These are phyloP conservation scores for Lindgomyces ingoldianus DNA, from an alignment of 495 filamentous ascomycete genomes.

Conservation along the genomic window DNA sequence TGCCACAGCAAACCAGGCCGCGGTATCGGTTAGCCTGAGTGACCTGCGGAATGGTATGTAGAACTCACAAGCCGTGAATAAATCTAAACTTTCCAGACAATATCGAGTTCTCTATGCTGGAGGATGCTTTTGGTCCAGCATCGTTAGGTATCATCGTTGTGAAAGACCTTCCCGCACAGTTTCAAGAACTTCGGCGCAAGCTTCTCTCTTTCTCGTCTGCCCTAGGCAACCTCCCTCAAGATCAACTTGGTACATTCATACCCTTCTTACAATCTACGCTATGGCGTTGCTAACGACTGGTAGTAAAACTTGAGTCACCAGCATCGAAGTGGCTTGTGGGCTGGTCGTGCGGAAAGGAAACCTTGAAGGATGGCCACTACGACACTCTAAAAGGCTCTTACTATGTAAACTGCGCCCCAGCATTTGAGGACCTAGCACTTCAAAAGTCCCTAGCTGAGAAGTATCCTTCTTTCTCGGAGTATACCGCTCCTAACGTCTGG, in stretches of 20 bases:
- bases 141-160: conserved; percentile 94
- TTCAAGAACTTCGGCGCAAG: conserved; percentile 64
- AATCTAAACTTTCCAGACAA: conserved; percentile 52
- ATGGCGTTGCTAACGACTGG: conserved; percentile 6
- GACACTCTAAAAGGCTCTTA: conserved; percentile 95
- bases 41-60: conserved; percentile 51
- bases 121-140: conserved; percentile 84
- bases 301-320: conserved; percentile 64
- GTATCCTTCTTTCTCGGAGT: conserved; percentile 58
- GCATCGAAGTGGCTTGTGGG: conserved; percentile 62
- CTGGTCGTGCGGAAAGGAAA: conserved; percentile 90
- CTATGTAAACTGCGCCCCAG: conserved; percentile 84
- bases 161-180: conserved; percentile 73
- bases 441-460: conserved; percentile 38
- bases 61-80: neutral
- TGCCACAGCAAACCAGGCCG: conserved; percentile 22
- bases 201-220: conserved; percentile 86
- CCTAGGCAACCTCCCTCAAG: conserved; percentile 75
- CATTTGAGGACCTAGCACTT: conserved; percentile 65
- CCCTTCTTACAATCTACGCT: neutral
- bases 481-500: conserved; percentile 82
- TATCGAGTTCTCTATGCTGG: conserved; percentile 71
- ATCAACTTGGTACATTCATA: conserved; percentile 64
- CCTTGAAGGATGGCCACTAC: conserved; percentile 82
- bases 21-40: conserved; percentile 58